Conservation (phyloP, 2,329 filamentous ascomycete genomes). For the Stachybotrys chartarum region DNA sequence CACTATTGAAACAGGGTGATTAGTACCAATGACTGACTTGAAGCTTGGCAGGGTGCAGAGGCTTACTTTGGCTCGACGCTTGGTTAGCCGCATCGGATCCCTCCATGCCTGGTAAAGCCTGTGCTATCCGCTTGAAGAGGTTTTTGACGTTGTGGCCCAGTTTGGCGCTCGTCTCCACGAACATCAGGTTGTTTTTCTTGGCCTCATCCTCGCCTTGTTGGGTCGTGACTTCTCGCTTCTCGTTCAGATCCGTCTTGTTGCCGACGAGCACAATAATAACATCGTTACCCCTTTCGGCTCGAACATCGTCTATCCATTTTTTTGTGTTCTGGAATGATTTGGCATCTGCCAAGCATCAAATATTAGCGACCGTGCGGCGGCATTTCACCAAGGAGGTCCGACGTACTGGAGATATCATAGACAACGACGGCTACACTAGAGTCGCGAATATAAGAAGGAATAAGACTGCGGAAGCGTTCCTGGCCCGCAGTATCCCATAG, state of each 20-base stretch:
- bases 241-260: constrained; percentile 98
- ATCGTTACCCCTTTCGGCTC: constrained; percentile 93
- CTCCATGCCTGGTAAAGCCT: constrained; percentile 96
- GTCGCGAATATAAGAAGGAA: constrained; percentile 97
- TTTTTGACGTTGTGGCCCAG: constrained; percentile 97
- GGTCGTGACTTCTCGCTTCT: constrained; percentile 95
- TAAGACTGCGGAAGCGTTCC: constrained; percentile 92
- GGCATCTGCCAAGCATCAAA: constrained; percentile 46
- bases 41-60: not conserved
- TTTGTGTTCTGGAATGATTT: constrained; percentile 98
- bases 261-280: constrained; percentile 98
- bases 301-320: constrained; percentile 99
- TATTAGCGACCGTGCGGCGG: constrained; percentile 10
- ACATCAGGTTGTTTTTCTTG: constrained; percentile 97
- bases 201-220: constrained; percentile 96
- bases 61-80: constrained; percentile 69
- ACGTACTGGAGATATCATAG: constrained; percentile 87
- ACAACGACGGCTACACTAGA: constrained; percentile 97
- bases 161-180: constrained; percentile 98
- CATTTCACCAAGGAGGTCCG: constrained; percentile 4
- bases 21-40: constrained; percentile 1
- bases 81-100: constrained; percentile 73
- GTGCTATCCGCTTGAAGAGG: constrained; percentile 95
- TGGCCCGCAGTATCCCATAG: constrained; percentile 98
- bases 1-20: constrained; percentile 47